Evolutionary conservation across 352 stramenopile genomes (phyloP), one percentile per base, ranked within the genome.

Genomic region (Globisporangium megalacanthum): DNA sequence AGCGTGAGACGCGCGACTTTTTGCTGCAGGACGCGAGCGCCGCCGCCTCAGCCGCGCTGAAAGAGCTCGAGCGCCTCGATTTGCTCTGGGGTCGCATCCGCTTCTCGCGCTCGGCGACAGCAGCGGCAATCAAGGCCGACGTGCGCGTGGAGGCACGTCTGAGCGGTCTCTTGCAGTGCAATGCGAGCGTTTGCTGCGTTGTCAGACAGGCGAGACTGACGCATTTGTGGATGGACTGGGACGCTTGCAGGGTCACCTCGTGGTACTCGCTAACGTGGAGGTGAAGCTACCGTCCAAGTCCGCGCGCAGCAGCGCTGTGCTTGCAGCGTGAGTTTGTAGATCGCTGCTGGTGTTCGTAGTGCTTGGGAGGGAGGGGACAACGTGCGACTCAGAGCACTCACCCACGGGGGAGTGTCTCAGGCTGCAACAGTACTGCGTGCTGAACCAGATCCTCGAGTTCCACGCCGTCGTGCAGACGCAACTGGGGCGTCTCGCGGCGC

Each of bases 391-490:
- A 47, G 25, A 4, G n/a, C 7, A 14, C 31, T 22, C 13, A 46
- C 22, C 4, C 20, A 45, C 22, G 5, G 35, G 3, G 25, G 25
- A 29, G 19, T 0, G 8, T 29, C 2, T 11, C 58, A 92, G 83
- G 22, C 62, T 92, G 54, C 76, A 90, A 59, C 78, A 92, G 42
- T 92, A 90, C 60, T 90, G 79, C 61, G 79, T 92, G 56, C 62
- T 92, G 39, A 86, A 90, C 65, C 83, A 92, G 66, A 89, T 92
- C 59, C 73, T 92, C 49, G 83, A 92, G 68, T 90, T 92, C 60
- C 80, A 92, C 58, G 70, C 73, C 52, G 72, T 83, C 48, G 60
- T 86, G 50, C 80, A 89, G 63, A 65, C 70, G 20, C 78, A 88
- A 67, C 60, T 86, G 53, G 69, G 66, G 7, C 64, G 62, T 6